phyloP scores from a whole-genome alignment of 352 stramenopile genomes.

The Pythium monospermum region DNA sequence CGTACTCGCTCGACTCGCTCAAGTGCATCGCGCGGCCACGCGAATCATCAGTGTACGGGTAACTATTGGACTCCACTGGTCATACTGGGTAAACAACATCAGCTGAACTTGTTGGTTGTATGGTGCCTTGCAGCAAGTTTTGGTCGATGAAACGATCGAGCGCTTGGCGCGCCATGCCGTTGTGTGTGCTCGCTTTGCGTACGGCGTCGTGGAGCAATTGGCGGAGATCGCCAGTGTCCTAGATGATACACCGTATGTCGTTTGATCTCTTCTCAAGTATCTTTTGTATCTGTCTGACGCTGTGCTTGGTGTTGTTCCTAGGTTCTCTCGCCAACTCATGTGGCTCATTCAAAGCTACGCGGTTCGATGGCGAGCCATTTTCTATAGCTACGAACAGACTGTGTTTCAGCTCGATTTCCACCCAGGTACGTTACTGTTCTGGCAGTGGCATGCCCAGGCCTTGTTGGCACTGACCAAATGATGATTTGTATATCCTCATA shows the following conservation, averaged over 20 bases:
- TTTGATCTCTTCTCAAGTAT: too few relatives aligned
- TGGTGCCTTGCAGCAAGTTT: constrained; percentile 24
- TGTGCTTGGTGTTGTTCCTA: constrained; percentile 19
- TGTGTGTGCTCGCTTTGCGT: constrained; percentile 32
- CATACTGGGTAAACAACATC: too few relatives aligned
- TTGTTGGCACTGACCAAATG: neutral
- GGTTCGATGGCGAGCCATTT: constrained; percentile 42
- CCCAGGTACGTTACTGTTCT: constrained; percentile 36
- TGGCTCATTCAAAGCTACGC: constrained; percentile 39
- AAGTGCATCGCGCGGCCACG: constrained; percentile 14
- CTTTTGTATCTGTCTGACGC: neutral
- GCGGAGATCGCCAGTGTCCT: neutral
- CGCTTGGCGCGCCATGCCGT: constrained; percentile 31
- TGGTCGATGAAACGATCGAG: constrained; percentile 35
- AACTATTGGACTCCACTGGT: neutral
- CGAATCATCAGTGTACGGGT: constrained; percentile 5
- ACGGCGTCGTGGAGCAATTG: constrained; percentile 18
- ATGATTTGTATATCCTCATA: neutral
- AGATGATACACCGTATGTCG: constrained; percentile 19
- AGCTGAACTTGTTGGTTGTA: neutral
- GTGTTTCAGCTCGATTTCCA: constrained; percentile 48
- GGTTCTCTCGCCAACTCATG: constrained; percentile 28
- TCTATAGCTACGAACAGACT: constrained; percentile 36
- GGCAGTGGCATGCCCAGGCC: too few relatives aligned
- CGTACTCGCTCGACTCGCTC: constrained; percentile 13